These are phyloP conservation scores for Bimuria novae-zelandiae DNA, from an alignment of 2,329 filamentous ascomycete genomes.

Conservation along the genomic window DNA sequence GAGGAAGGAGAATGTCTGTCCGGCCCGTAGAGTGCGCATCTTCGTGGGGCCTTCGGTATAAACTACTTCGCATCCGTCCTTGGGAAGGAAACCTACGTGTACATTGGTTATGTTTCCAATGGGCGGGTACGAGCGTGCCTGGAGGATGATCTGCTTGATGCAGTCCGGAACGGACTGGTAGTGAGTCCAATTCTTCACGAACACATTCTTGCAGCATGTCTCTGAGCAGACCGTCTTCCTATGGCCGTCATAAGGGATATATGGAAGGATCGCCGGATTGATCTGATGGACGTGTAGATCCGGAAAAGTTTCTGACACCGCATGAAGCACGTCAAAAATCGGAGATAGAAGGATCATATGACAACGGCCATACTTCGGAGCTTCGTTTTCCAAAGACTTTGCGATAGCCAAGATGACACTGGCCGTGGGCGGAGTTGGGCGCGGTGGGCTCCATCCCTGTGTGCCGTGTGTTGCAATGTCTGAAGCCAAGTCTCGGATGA, in stretches of 20 bases:
- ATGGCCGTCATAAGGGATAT: slow-evolving; percentile 15
- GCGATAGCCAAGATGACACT: slow-evolving; percentile 32
- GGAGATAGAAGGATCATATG: slow-evolving; percentile 37
- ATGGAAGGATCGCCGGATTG: slow-evolving; percentile 33
- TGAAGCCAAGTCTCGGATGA: slow-evolving; percentile 22
- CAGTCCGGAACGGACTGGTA: slow-evolving; percentile 27
- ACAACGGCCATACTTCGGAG: slow-evolving; percentile 22
- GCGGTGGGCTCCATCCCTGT: slow-evolving; percentile 33
- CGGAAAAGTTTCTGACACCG: slow-evolving; percentile 26
- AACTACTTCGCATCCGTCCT: slow-evolving; percentile 32
- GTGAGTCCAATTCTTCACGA: slow-evolving; percentile 29
- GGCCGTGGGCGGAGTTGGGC: slow-evolving; percentile 35
- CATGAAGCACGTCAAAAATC: slow-evolving; percentile 24
- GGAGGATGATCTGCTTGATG: slow-evolving; percentile 31
- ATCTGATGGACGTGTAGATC: slow-evolving; percentile 32
- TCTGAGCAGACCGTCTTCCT: slow-evolving; percentile 21
- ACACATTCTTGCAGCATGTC: slow-evolving; percentile 32
- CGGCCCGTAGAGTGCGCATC: slow-evolving; percentile 27
- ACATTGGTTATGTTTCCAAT: slow-evolving; percentile 27
- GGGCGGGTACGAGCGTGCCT: slow-evolving; percentile 30
- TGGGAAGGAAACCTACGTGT: slow-evolving; percentile 26
- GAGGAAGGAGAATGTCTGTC: slow-evolving; percentile 30
- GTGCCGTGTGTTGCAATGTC: slow-evolving; percentile 25
- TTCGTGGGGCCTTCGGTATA: slow-evolving; percentile 21
- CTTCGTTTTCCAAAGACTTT: slow-evolving; percentile 22